Base-by-base conservation (phyloP, 495 filamentous ascomycete species). In the Penicillium roqueforti region DNA sequence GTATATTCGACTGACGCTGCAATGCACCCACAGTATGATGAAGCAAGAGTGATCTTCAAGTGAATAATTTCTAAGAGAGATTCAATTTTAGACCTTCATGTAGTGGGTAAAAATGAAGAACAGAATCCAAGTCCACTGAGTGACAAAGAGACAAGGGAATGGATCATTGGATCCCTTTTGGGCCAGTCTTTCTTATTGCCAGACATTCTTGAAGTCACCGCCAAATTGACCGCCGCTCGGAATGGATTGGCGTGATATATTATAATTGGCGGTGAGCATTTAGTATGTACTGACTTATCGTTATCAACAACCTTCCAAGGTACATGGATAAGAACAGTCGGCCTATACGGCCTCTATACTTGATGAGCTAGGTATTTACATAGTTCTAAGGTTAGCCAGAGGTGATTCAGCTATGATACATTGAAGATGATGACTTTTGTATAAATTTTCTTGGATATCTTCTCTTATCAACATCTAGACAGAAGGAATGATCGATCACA, bases 151-250 rank as follows among this genome's bases (percentile, higher is more conserved):
- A 40, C 45, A 46, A 38, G 51, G 36, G 32, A 40, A 28, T 57
- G 20, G 50, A 55, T 63, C 28, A 54, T 53, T 57, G 61, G 60
- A 60, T 66, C 60, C 56, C 60, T 54, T 61, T 64, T 63, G 55
- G 62, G 63, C 53, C 43, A 39, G 32, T 39, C 37, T 22, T 49
- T 41, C 38, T 53, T 66, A 57, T 47, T 66, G 63, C 60, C 61
- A 31, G 60, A 48, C 54, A 59, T 54, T 51, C 1, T 10, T n/a
- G 0, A 3, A 0, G 14, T 55, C 16, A 63, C 57, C 63, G 60
- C 60, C 41, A 5, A 18, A 0, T 0, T 31, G 16, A 49, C 59
- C 56, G 62, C 62, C 38, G 44, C n/a, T 6, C 1, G 2, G 4
- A 5, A 4, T 31, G 36, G 28, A 19, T 8, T 53, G 43, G 39